Percentiles rank a stretch among this genome's conserved stretches.
phyloP scores from a whole-genome alignment of 2,329 filamentous ascomycete species.

The Rutstroemia sydowiana region DNA sequence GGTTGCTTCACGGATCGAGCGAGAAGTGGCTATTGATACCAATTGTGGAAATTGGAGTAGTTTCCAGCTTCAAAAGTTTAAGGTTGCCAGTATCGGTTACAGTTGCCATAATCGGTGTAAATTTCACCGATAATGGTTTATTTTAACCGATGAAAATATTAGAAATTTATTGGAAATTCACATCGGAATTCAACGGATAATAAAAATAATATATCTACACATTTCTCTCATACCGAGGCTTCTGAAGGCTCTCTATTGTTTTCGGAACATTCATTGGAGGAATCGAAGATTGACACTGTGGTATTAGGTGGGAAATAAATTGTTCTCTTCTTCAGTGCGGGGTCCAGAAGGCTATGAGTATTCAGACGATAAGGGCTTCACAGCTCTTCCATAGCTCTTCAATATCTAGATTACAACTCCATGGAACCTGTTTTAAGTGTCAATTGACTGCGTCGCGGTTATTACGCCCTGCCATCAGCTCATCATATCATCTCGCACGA shows the following conservation, averaged over 20 bases:
- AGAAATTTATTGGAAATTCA: constrained; percentile 7
- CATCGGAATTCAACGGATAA: constrained; percentile 18
- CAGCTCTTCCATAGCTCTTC: constrained; percentile 36
- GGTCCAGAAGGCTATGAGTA: constrained; percentile 39
- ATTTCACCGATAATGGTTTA: constrained; percentile 19
- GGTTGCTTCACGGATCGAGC: background rate
- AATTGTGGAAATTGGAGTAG: too few species aligned
- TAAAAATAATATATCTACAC: constrained; percentile 6
- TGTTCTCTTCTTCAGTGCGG: background rate
- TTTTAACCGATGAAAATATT: constrained; percentile 14
- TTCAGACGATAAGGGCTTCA: constrained; percentile 44
- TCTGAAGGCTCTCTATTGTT: background rate
- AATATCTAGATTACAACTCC: constrained; percentile 30
- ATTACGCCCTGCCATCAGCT: constrained; percentile 11
- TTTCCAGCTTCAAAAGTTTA: too few species aligned
- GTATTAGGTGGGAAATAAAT: background rate
- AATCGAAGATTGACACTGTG: background rate
- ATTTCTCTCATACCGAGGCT: background rate
- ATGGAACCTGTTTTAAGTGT: constrained; percentile 36
- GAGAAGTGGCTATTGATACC: background rate
- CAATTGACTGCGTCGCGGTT: constrained; percentile 22
- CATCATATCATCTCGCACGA: constrained; percentile 31
- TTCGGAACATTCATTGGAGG: background rate
- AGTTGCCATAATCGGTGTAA: constrained; percentile 9
- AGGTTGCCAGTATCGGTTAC: too few species aligned